phyloP scores from a whole-genome alignment of 1,284 basidiomycete genomes.

The Cryptococcus sp. region DNA sequence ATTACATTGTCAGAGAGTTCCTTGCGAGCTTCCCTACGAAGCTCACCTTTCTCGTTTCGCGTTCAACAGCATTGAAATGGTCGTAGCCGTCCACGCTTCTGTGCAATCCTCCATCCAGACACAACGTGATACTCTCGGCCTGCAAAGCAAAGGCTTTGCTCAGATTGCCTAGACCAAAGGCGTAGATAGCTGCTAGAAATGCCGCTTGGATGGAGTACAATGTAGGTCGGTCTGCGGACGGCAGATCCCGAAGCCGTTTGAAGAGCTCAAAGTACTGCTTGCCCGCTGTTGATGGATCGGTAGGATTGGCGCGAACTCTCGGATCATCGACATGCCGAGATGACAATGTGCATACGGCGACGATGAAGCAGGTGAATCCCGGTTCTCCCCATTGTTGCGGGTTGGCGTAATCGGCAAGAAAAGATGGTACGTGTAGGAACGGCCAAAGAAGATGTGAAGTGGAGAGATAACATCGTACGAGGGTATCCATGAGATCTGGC shows the following conservation, averaged over 20 bases:
- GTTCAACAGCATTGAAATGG: constrained; percentile 80
- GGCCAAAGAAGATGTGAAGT: constrained; percentile 89
- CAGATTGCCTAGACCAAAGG: constrained; percentile 81
- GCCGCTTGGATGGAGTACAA: constrained; percentile 85
- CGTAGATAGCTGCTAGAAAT: constrained; percentile 81
- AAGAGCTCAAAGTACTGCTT: constrained; percentile 87
- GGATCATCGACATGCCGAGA: constrained; percentile 87
- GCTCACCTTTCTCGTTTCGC: constrained; percentile 71
- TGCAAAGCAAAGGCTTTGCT: constrained; percentile 80
- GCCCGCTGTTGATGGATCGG: constrained; percentile 79
- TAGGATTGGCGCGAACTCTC: constrained; percentile 74
- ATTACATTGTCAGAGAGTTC: background rate
- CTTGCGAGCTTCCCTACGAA: background rate
- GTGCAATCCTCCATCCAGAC: constrained; percentile 78
- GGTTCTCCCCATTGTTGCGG: constrained; percentile 90
- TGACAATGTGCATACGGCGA: constrained; percentile 81
- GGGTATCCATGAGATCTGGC: constrained; percentile 83
- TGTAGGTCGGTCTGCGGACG: constrained; percentile 81
- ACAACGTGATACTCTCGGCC: constrained; percentile 78
- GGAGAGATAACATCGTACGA: constrained; percentile 63
- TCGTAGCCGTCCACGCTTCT: constrained; percentile 84
- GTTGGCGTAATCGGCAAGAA: constrained; percentile 83
- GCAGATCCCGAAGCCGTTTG: constrained; percentile 75
- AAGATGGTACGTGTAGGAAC: constrained; percentile 84
- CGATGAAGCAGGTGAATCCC: constrained; percentile 86